A percentile compares a stretch with the other conserved stretches of the same genome.
Evolutionary conservation across 2,329 filamentous ascomycete genomes (phyloP).

Genomic region (Sarocladiaceae sp.): DNA sequence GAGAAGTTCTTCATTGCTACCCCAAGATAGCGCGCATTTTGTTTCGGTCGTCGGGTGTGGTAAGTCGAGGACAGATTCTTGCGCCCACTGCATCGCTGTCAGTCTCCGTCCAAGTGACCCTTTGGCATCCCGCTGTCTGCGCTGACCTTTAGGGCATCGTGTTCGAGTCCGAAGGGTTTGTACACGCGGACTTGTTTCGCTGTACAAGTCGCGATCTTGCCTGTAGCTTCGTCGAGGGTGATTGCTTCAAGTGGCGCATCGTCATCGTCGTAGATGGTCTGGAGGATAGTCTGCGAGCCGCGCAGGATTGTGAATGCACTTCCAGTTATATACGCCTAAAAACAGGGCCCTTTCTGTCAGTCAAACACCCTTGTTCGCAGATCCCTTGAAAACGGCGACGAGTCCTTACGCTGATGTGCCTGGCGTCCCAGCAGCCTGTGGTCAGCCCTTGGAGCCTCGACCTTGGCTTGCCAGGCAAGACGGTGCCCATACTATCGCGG

Average conservation of each 20-base stretch:
- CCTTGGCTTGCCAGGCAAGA: conserved; percentile 74
- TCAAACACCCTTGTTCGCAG: background rate
- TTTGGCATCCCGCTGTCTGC: background rate
- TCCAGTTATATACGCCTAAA: conserved; percentile 80
- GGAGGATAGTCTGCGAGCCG: conserved; percentile 66
- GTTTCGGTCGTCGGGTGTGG: conserved; percentile 20
- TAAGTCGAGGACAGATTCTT: conserved; percentile 55
- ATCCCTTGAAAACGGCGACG: background rate
- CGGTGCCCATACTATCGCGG: conserved; percentile 63
- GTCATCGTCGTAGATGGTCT: conserved; percentile 88
- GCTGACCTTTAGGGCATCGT: conserved; percentile 68
- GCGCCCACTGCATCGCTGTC: conserved; percentile 46
- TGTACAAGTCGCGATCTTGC: conserved; percentile 77
- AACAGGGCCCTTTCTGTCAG: background rate
- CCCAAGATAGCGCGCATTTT: conserved; percentile 70
- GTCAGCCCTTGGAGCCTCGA: conserved; percentile 71
- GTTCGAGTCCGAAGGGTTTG: conserved; percentile 62
- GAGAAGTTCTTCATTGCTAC: conserved; percentile 75
- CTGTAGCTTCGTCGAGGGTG: conserved; percentile 71
- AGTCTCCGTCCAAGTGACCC: conserved; percentile 14
- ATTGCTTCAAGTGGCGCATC: conserved; percentile 63
- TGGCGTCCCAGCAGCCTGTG: conserved; percentile 65
- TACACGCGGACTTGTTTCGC: conserved; percentile 66
- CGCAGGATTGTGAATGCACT: conserved; percentile 79
- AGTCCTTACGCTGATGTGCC: conserved; percentile 62